Evolutionary conservation across 208 protist species (phyloP).

Genomic region (Leishmania tropica): DNA sequence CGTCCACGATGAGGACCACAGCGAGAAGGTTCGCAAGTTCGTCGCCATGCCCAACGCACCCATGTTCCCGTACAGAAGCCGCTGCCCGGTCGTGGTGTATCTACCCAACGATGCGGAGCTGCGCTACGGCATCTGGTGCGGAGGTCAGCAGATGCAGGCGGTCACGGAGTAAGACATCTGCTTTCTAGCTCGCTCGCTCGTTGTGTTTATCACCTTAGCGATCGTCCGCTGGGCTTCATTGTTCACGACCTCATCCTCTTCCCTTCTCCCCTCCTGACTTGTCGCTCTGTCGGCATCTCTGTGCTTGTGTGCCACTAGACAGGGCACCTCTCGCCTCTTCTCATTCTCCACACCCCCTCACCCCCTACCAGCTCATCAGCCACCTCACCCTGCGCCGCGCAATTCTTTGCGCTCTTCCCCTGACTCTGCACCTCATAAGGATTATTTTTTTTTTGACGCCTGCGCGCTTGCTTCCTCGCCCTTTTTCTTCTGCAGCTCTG

Average conservation of each 20-base stretch:
- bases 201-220: background rate
- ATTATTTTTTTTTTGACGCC: background rate
- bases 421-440: too few relatives aligned
- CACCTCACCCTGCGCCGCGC: too few relatives aligned
- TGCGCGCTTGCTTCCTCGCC: background rate
- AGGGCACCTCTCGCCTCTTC: background rate
- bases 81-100: conserved; percentile 67
- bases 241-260: background rate
- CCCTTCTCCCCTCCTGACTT: background rate
- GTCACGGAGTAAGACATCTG: conserved; percentile 16
- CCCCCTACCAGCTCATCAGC: background rate
- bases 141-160: conserved; percentile 31
- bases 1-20: conserved; percentile 19
- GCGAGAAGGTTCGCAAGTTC: conserved; percentile 32
- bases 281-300: background rate
- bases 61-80: conserved; percentile 54
- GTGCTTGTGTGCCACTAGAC: background rate
- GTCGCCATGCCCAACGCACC: conserved; percentile 41
- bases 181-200: background rate
- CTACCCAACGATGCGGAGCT: conserved; percentile 61
- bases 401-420: too few relatives aligned
- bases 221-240: background rate
- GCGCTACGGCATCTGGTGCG: conserved; percentile 64
- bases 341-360: background rate
- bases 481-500: too few relatives aligned